Evolutionary conservation across 192 early-diverging fungal species (phyloP), one percentile per base, ranked within the genome.

Genomic region (Pecoramyces ruminantium): DNA sequence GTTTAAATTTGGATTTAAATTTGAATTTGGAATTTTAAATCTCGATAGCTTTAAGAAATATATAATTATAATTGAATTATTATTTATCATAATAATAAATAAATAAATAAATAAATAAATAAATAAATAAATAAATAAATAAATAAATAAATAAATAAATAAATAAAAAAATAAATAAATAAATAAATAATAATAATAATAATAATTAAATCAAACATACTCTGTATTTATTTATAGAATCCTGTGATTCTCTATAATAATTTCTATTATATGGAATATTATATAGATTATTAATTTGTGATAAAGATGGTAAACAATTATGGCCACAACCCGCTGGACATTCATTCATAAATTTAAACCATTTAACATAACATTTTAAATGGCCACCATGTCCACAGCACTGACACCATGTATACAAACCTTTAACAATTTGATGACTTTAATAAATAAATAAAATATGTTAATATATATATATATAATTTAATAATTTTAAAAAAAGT

Each of bases 381-480:
- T 95, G 93, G 13, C 94, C 94, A 21, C 94, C 94, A 84, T 95
- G 94, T 13, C 89, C 87, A 82, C 94, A 95, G 1, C 92, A 88
- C 81, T 93, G 90, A 81, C 94, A 95, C 93, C 93, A 95, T 11
- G 88, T 85, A 84, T 92, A 95, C 30, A 90, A 85, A 0, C 94
- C 92, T 79, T 88, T 88, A 8, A 93, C 93, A 11, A 90, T 89
- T 83, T 89, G 86, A 82, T 92, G 93, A 79, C 94, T 93, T 82
- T 80, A 28, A n/a, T n/a, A n/a, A n/a, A n/a, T n/a, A n/a, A n/a
- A n/a, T n/a, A n/a, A n/a, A n/a, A n/a, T n/a, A 84, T 21, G 40
- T 4, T 13, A 42, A 28, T 27, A 4, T 30, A 80, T 4, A 84
- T 25, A 34, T 34, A 34, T 6, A 34, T 84, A 21, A 51, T 82